phyloP scores from a whole-genome alignment of 2,329 filamentous ascomycete genomes.

The Fusarium solani-melongenae region DNA sequence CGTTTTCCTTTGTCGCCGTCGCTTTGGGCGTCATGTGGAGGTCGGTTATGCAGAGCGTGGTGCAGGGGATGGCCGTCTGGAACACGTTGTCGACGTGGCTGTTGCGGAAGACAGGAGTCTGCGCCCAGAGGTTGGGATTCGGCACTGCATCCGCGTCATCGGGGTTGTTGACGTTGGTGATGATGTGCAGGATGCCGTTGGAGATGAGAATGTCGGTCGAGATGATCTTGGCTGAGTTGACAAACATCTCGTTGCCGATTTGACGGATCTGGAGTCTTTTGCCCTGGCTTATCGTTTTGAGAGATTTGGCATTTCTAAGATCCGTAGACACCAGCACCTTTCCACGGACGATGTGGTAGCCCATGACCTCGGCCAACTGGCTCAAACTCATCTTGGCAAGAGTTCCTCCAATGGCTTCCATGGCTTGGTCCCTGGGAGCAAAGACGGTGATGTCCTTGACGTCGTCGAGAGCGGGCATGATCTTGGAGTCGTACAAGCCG shows the following conservation, averaged over 20 bases:
- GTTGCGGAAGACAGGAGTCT: conserved; percentile 64
- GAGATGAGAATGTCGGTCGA: conserved; percentile 64
- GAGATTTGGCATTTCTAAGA: conserved; percentile 47
- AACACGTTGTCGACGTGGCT: conserved; percentile 58
- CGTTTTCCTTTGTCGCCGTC: conserved; percentile 14
- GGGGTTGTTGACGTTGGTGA: conserved; percentile 65
- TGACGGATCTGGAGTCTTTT: conserved; percentile 53
- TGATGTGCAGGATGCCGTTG: conserved; percentile 69
- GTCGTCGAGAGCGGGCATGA: conserved; percentile 55
- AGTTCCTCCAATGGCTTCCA: conserved; percentile 66
- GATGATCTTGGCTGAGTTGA: conserved; percentile 66
- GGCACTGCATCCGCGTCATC: conserved; percentile 49
- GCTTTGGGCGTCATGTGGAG: conserved; percentile 37
- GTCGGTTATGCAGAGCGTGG: conserved; percentile 46
- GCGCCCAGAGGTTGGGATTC: conserved; percentile 52
- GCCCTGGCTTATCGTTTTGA: conserved; percentile 49
- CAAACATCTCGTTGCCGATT: conserved; percentile 57
- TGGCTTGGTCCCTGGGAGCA: conserved; percentile 69
- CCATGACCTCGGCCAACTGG: conserved; percentile 63
- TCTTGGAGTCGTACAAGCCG: conserved; percentile 44
- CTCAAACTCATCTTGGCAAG: conserved; percentile 58
- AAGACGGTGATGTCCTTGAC: conserved; percentile 68
- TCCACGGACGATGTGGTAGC: conserved; percentile 73
- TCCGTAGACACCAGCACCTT: conserved; percentile 62
- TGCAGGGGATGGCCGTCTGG: conserved; percentile 57